Percentiles rank a stretch among this genome's conserved stretches.
phyloP scores from a whole-genome alignment of 371 early-diverging fungal species.

The Mortierella sp. region DNA sequence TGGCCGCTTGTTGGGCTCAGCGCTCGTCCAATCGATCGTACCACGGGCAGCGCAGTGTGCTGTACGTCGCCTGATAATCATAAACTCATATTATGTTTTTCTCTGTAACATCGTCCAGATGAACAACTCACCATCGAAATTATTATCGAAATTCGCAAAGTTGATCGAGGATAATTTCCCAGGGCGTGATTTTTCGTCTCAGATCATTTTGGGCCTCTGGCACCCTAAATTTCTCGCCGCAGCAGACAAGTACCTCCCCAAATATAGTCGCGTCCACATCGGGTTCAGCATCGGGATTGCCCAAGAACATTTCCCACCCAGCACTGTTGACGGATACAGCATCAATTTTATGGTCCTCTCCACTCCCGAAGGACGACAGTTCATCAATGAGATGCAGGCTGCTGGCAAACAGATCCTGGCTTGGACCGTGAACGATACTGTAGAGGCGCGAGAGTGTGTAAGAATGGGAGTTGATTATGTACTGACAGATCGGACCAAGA shows the following conservation, averaged over 20 bases:
- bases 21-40: slow-evolving; percentile 11
- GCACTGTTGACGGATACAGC: slow-evolving; percentile 63
- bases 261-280: slow-evolving; percentile 66
- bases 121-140: slow-evolving; percentile 46
- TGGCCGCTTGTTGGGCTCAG: not conserved
- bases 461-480: slow-evolving; percentile 68
- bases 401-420: slow-evolving; percentile 63
- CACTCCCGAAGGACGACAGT: slow-evolving; percentile 61
- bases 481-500: slow-evolving; percentile 64
- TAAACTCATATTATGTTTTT: slow-evolving; percentile 3
- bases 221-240: slow-evolving; percentile 66
- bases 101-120: slow-evolving; percentile 19
- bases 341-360: slow-evolving; percentile 66
- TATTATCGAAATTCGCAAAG: slow-evolving; percentile 40
- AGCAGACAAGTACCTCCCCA: slow-evolving; percentile 62
- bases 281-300: slow-evolving; percentile 68
- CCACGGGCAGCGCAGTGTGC: not conserved
- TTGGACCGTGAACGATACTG: slow-evolving; percentile 73
- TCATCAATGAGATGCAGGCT: slow-evolving; percentile 66
- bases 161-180: slow-evolving; percentile 50
- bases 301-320: slow-evolving; percentile 61
- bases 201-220: slow-evolving; percentile 76
- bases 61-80: not conserved
- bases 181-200: slow-evolving; percentile 55
- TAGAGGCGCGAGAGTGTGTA: slow-evolving; percentile 64